Evolutionary conservation across 805 yeast species (phyloP), one percentile per base, ranked within the genome.

Genomic region (Spathaspora gorwiae): DNA sequence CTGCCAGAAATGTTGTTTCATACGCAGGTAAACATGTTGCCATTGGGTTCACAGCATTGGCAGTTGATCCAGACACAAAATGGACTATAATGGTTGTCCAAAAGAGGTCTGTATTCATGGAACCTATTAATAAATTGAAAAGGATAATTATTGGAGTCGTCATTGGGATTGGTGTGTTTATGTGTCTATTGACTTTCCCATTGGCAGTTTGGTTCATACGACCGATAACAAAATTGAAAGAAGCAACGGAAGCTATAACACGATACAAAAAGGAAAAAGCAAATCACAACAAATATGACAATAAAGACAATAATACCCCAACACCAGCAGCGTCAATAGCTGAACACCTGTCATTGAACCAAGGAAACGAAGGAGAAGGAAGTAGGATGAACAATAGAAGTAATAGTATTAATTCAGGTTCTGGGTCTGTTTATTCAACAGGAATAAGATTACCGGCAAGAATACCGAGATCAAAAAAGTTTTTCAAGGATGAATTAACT

Each of bases 31-130:
- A 50, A 13, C 15, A 45, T 6, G 60, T 68, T 5, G 71, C 75
- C 31, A 62, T 66, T 5, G 75, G 75, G 2, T 71, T 51, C 44
- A 54, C 62, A 3, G 56, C 55, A 31, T 52, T 70, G 8, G 53
- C 47, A 12, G 32, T 71, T 13, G 66, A 67, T 42, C 19, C 53
- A 6, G 72, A 68, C 1, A 68, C 68, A 10, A 45, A 42, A 6
- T 90, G 97, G 97, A 77, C 80, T n/a, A 82, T 90, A 1, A 64
- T 82, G 0, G 79, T 90, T 5, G 83, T 83, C 51, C 95, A 88
- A 58, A 65, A 74, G 1, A 73, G 79, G 48, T 50, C 69, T 2
- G 75, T 64, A 2, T 87, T 89, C 60, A 68, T 79, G 59, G 77
- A 71, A 2, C 94, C 96, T 0, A 74, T 84, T 5, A 65, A 73